These are phyloP conservation scores for Fusarium euwallaceae DNA, from an alignment of 2,329 filamentous ascomycete genomes.

Conservation along the genomic window DNA sequence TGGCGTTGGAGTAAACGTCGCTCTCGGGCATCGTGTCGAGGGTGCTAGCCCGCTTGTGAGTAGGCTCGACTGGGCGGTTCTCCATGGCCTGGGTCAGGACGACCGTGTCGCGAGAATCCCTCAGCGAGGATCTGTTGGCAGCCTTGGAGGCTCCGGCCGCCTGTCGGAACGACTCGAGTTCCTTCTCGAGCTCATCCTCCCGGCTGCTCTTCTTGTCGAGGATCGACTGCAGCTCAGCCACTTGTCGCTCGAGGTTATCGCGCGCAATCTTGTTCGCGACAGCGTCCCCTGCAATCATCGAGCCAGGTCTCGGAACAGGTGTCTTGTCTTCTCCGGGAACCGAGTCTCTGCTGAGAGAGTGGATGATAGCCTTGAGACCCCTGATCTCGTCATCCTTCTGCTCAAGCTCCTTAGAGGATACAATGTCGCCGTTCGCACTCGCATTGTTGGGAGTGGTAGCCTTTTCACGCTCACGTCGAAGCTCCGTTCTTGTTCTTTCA, in stretches of 20 bases:
- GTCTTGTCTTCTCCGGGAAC: constrained; percentile 58
- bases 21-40: constrained; percentile 79
- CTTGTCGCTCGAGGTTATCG: constrained; percentile 83
- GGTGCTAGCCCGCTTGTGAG: constrained; percentile 65
- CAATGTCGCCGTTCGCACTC: constrained; percentile 54
- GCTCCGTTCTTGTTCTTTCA: constrained; percentile 88
- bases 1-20: constrained; percentile 76
- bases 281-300: constrained; percentile 52
- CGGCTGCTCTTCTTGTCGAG: constrained; percentile 79
- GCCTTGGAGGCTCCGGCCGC: constrained; percentile 55
- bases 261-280: constrained; percentile 51
- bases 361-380: constrained; percentile 97
- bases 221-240: constrained; percentile 80
- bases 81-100: constrained; percentile 67
- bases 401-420: constrained; percentile 80
- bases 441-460: constrained; percentile 57
- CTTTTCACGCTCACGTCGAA: constrained; percentile 90
- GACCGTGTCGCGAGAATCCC: constrained; percentile 77
- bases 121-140: constrained; percentile 67
- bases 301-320: constrained; percentile 49
- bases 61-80: constrained; percentile 58
- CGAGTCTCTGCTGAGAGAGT: constrained; percentile 87
- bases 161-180: constrained; percentile 76
- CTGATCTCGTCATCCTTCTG: constrained; percentile 98
- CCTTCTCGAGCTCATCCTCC: constrained; percentile 89